Evolutionary conservation across 306 rosid genomes (phyloP).

Genomic region (Gastrolobium bilobum): DNA sequence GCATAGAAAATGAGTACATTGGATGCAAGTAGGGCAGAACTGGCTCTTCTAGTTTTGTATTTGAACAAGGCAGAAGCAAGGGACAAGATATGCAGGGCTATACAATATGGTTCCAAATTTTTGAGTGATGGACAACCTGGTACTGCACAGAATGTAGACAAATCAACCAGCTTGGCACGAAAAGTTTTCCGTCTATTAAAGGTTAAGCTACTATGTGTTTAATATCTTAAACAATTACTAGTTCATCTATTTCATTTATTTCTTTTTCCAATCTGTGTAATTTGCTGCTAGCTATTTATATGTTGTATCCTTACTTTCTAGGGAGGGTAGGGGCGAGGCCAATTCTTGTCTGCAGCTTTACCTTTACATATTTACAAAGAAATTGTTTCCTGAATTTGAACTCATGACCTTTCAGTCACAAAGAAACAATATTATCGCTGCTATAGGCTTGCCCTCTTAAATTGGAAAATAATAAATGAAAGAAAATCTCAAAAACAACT

Average conservation of each 20-base stretch:
- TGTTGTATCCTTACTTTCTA: too few relatives aligned
- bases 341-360: too few relatives aligned
- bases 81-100: slow-evolving; percentile 99
- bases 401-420: too few relatives aligned
- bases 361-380: too few relatives aligned
- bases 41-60: slow-evolving; percentile 82
- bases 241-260: slow-evolving; percentile 8
- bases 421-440: too few relatives aligned
- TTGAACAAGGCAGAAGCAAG: slow-evolving; percentile 98
- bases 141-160: slow-evolving; percentile 91
- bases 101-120: slow-evolving; percentile 97
- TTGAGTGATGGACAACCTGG: slow-evolving; percentile 95
- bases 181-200: slow-evolving; percentile 97
- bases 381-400: too few relatives aligned
- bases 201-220: slow-evolving; percentile 58
- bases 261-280: background rate
- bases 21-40: slow-evolving; percentile 95
- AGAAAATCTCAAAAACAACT: background rate
- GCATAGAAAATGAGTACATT: slow-evolving; percentile 81
- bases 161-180: slow-evolving; percentile 93
- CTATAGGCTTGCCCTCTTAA: too few relatives aligned
- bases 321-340: too few relatives aligned
- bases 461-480: background rate
- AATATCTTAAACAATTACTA: slow-evolving; percentile 8
- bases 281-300: background rate